Conservation (phyloP, 2,329 filamentous ascomycete species). For the Ascochyta viciae-villosae region DNA sequence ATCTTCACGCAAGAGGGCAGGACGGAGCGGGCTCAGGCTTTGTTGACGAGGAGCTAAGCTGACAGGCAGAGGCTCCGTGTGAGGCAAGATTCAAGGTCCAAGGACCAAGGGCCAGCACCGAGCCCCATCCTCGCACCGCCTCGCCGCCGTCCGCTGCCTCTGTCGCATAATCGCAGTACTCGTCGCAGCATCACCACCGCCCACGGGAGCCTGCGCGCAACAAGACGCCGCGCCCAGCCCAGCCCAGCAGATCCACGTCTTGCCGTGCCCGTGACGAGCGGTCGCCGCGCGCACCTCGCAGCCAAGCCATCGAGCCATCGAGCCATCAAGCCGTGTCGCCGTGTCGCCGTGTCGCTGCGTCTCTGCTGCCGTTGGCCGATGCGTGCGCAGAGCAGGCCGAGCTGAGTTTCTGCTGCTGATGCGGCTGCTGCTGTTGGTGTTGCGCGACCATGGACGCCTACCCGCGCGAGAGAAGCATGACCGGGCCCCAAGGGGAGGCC, state of each 20-base stretch:
- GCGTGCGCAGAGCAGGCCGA: background rate
- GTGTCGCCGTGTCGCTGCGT: conserved; percentile 4
- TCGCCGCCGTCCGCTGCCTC: conserved; percentile 13
- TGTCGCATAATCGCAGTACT: background rate
- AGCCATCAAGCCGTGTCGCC: background rate
- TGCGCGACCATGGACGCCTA: conserved; percentile 38
- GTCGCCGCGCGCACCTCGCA: conserved; percentile 1
- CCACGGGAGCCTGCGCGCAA: conserved; percentile 18
- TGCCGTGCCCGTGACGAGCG: conserved; percentile 1
- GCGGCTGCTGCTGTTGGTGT: conserved; percentile 1
- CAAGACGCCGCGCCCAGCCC: conserved; percentile 8
- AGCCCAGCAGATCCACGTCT: conserved; percentile 3
- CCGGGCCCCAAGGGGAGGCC: conserved; percentile 44
- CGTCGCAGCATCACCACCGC: conserved; percentile 23
- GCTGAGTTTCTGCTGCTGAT: conserved; percentile 2
- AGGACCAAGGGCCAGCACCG: background rate
- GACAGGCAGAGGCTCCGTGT: conserved; percentile 23
- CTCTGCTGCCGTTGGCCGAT: conserved; percentile 17
- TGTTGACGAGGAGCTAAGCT: conserved; percentile 20
- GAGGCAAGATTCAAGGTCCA: conserved; percentile 12
- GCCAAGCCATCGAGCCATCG: background rate
- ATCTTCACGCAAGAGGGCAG: conserved; percentile 20
- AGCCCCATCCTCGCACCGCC: conserved; percentile 4
- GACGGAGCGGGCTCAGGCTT: conserved; percentile 25
- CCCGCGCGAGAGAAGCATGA: conserved; percentile 42